Percentiles rank a stretch among this genome's conserved stretches.
These are phyloP conservation scores for Beauveria sp. DNA, from an alignment of 2,329 filamentous ascomycete species.

Conservation along the genomic window DNA sequence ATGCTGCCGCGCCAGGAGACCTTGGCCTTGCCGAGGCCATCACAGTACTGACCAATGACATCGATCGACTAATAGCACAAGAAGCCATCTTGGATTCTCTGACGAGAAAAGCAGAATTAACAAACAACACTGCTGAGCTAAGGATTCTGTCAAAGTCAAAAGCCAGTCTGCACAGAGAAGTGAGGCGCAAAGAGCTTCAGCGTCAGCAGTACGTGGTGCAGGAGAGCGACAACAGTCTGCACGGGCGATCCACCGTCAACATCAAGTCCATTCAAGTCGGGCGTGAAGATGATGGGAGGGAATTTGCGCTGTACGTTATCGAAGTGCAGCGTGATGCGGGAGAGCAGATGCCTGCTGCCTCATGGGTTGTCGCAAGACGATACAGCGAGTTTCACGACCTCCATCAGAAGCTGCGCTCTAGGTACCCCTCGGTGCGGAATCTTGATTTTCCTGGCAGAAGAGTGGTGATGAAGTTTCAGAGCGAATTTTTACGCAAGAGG, in stretches of 20 bases:
- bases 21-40: constrained; percentile 91
- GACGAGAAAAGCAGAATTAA: constrained; percentile 88
- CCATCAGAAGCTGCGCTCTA: constrained; percentile 76
- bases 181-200: constrained; percentile 89
- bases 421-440: constrained; percentile 80
- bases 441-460: constrained; percentile 88
- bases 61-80: constrained; percentile 80
- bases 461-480: constrained; percentile 93
- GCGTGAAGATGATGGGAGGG: constrained; percentile 82
- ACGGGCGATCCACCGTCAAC: constrained; percentile 79
- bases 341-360: constrained; percentile 93
- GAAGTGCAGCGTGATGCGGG: constrained; percentile 86
- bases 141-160: constrained; percentile 91
- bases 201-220: constrained; percentile 95
- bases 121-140: constrained; percentile 90
- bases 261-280: constrained; percentile 93
- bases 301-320: constrained; percentile 88
- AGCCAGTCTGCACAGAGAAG: constrained; percentile 84
- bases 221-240: constrained; percentile 95
- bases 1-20: constrained; percentile 90
- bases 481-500: constrained; percentile 88
- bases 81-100: constrained; percentile 87
- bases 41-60: constrained; percentile 76
- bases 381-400: constrained; percentile 98
- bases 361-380: constrained; percentile 84